phyloP scores from a whole-genome alignment of 2,329 filamentous ascomycete genomes.

The Fusarium sp. region DNA sequence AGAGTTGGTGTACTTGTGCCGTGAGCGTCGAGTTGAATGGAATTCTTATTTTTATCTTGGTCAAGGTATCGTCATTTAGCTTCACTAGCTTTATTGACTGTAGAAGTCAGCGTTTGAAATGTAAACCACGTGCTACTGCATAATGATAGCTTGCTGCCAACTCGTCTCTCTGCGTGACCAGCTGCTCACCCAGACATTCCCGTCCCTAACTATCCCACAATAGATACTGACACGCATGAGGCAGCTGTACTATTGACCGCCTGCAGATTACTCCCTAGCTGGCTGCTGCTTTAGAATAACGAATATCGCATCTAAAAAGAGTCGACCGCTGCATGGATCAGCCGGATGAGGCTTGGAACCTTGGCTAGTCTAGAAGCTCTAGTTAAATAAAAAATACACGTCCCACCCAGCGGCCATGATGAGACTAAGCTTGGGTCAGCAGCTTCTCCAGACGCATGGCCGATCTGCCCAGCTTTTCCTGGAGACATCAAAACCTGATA shows the following conservation, averaged over 20 bases:
- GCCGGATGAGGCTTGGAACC: too few relatives aligned
- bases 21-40: neutral
- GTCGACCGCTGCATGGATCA: too few relatives aligned
- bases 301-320: too few relatives aligned
- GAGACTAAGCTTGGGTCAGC: too few relatives aligned
- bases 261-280: neutral
- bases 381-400: too few relatives aligned
- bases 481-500: too few relatives aligned
- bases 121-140: neutral
- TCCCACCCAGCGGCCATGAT: too few relatives aligned
- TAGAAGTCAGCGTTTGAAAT: neutral
- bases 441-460: too few relatives aligned
- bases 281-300: too few relatives aligned
- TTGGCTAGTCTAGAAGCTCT: too few relatives aligned
- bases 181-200: neutral
- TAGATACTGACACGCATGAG: neutral
- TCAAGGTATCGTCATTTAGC: neutral
- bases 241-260: neutral
- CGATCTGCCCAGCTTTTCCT: too few relatives aligned
- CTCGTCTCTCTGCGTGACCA: neutral
- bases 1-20: neutral
- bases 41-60: constrained; percentile 16
- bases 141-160: neutral
- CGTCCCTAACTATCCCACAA: neutral
- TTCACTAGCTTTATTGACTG: neutral